phyloP scores from a whole-genome alignment of 495 filamentous ascomycete genomes.

The Aspergillus sclerotioniger region DNA sequence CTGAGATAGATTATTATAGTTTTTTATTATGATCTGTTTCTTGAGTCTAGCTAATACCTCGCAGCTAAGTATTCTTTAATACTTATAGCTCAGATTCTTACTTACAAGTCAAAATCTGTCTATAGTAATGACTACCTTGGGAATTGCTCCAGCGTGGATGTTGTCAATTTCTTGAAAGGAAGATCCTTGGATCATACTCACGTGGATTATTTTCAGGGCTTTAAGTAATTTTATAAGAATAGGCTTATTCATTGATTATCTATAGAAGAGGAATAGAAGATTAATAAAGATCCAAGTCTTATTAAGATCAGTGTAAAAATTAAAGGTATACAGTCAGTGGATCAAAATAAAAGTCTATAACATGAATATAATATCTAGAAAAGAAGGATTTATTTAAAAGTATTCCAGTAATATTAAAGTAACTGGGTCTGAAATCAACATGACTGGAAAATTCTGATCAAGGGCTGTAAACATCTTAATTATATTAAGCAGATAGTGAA shows the following conservation, averaged over 20 bases:
- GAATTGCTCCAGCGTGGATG: constrained; percentile 2
- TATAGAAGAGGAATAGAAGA: constrained; percentile 5
- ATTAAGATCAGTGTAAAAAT: neutral
- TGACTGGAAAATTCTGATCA: constrained; percentile 5
- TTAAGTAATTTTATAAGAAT: constrained; percentile 2
- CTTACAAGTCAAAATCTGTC: constrained; percentile 3
- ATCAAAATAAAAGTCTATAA: neutral
- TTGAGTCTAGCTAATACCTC: constrained; percentile 7
- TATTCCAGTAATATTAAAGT: constrained; percentile 3
- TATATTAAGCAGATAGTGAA: constrained; percentile 1
- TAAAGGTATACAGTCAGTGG: neutral
- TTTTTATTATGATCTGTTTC: constrained; percentile 1
- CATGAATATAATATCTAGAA: neutral
- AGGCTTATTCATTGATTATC: constrained; percentile 5
- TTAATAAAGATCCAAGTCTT: constrained; percentile 5
- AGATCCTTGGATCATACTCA: constrained; percentile 6
- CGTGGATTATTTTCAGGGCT: constrained; percentile 13
- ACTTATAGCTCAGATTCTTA: constrained; percentile 8
- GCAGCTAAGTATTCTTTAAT: constrained; percentile 7
- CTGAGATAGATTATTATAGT: constrained; percentile 1
- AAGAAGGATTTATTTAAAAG: constrained; percentile 1
- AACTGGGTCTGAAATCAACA: neutral
- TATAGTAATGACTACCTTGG: constrained; percentile 4
- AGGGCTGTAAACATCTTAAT: neutral
- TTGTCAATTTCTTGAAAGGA: constrained; percentile 1